Percentiles rank a stretch among this genome's conserved stretches.
These are phyloP conservation scores for Fusarium coicis DNA, from an alignment of 2,329 filamentous ascomycete genomes.

Conservation along the genomic window DNA sequence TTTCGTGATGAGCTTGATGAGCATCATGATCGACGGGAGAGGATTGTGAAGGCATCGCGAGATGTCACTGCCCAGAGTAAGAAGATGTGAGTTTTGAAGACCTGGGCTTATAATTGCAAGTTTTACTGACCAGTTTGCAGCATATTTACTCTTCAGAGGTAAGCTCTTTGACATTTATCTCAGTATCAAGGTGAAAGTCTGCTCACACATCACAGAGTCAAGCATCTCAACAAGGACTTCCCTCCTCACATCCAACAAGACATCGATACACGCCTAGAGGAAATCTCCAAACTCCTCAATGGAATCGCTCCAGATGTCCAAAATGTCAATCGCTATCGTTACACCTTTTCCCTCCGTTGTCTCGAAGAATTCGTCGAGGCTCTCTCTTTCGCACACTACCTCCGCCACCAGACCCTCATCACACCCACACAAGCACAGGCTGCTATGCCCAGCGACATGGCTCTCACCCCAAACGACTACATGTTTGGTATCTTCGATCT, in stretches of 20 bases:
- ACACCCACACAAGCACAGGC: slow-evolving; percentile 69
- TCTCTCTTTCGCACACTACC: slow-evolving; percentile 87
- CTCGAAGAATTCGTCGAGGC: slow-evolving; percentile 97
- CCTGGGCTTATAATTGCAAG: background rate
- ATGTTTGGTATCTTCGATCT: slow-evolving; percentile 92
- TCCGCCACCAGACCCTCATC: slow-evolving; percentile 80
- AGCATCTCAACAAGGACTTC: slow-evolving; percentile 69
- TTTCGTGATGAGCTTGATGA: slow-evolving; percentile 92
- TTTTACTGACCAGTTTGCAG: slow-evolving; percentile 36
- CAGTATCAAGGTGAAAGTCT: background rate
- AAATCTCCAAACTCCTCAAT: slow-evolving; percentile 76
- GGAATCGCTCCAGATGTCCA: slow-evolving; percentile 78
- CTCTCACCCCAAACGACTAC: slow-evolving; percentile 84
- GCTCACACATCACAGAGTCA: slow-evolving; percentile 64
- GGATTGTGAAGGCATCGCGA: slow-evolving; percentile 87
- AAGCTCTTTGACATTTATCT: slow-evolving; percentile 5
- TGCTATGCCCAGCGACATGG: slow-evolving; percentile 63
- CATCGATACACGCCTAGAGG: slow-evolving; percentile 73
- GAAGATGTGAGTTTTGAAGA: slow-evolving; percentile 77
- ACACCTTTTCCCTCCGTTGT: slow-evolving; percentile 81
- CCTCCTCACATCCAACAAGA: slow-evolving; percentile 77
- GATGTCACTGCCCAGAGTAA: slow-evolving; percentile 96
- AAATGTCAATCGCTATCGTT: slow-evolving; percentile 84
- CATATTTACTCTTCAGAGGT: slow-evolving; percentile 56
- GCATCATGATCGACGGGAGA: slow-evolving; percentile 92